A percentile compares a stretch with the other conserved stretches of the same genome.
These are phyloP conservation scores for Rhizoclosmatium globosum DNA, from an alignment of 192 early-diverging fungal genomes.

Conservation along the genomic window DNA sequence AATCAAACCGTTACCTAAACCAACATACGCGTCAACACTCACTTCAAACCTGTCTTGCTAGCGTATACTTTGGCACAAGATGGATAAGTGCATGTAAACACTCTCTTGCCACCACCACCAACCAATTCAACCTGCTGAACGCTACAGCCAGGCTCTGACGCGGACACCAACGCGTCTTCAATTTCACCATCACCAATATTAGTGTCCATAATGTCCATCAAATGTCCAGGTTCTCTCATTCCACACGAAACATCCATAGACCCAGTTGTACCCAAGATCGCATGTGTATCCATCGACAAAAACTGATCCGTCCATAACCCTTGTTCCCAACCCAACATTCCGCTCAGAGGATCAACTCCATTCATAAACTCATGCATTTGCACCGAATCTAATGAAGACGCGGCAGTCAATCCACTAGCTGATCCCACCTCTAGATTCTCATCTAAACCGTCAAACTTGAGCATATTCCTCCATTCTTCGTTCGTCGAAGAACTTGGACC, in stretches of 20 bases:
- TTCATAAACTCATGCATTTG: neutral
- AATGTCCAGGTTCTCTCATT: neutral
- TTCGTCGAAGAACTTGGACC: neutral
- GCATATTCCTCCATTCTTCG: neutral
- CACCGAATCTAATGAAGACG: constrained; percentile 7
- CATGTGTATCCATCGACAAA: no score
- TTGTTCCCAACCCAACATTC: no score
- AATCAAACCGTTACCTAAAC: neutral
- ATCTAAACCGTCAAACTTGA: constrained; percentile 5
- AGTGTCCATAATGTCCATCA: neutral
- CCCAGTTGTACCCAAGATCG: neutral
- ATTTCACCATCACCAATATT: neutral
- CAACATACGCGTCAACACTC: neutral
- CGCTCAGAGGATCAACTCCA: no score
- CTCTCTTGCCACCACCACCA: neutral
- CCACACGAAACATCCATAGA: neutral
- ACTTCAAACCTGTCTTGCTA: constrained; percentile 8
- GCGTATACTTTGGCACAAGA: constrained; percentile 1
- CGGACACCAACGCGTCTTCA: neutral
- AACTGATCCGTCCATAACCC: no score
- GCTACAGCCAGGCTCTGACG: neutral
- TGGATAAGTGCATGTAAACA: neutral
- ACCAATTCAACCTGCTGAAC: neutral
- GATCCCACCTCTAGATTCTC: neutral
- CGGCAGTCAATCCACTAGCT: neutral